Evolutionary conservation across 768 basidiomycete species (phyloP), one percentile per base, ranked within the genome.

Genomic region (Chalciporus piperatus): DNA sequence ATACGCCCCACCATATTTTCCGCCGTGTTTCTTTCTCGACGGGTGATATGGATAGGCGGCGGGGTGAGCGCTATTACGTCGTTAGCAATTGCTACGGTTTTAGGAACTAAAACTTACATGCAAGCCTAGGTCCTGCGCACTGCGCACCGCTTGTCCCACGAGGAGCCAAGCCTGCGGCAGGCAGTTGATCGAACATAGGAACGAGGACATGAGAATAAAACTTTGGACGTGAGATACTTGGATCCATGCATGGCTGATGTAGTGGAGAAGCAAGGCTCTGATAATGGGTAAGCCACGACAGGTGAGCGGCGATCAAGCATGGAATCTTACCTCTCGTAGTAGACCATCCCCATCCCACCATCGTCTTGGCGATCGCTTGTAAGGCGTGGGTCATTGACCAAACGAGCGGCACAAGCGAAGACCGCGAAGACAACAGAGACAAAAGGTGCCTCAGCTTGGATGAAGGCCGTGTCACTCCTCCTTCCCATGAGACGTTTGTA

Each of bases 1-100:
- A 96, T 23, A 94, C 89, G 39, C 88, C 84, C 91, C 93, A 95
- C 93, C 93, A 95, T 45, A 94, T 86, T 71, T 94, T 92, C 55
- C 87, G 77, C 27, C 92, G 82, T 0, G 90, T 89, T 70, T 95
- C 91, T 69, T 92, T 95, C 68, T 95, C 90, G 37, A 89, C 80
- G 33, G 85, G 74, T 17, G 82, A 72, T 32, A 93, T 75, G 16
- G 75, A 64, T 41, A 94, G 76, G 41, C 89, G 81, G 45, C 86
- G 82, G 4, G 91, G 87, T 3, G 92, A 92, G 51, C 93, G 87
- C 92, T 94, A 58, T 35, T 17, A 38, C 40, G 45, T 45, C 49
- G 59, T 64, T 50, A 65, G 56, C 32, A 54, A 56, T 22, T 17
- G 40, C 51, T 50, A 28, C 33, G 19, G 40, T 30, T 47, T 45